A percentile compares a stretch with the other conserved stretches of the same genome.
phyloP scores from a whole-genome alignment of 176 grass and related monocot genomes.

The Areca catechu region DNA sequence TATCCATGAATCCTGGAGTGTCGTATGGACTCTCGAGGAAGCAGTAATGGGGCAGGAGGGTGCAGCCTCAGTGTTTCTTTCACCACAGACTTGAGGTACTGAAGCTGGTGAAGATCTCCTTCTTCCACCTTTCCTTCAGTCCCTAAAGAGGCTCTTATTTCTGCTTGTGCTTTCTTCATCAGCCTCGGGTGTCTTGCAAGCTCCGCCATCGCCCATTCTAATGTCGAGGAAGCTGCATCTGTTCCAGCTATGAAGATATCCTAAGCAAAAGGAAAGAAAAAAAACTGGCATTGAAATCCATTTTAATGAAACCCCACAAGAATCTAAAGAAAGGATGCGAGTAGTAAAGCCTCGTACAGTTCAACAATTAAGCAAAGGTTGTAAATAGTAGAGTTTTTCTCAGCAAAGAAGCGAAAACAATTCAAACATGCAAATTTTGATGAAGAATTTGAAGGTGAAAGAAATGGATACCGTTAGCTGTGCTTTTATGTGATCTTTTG shows the following conservation, averaged over 20 bases:
- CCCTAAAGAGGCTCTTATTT: constrained; percentile 11
- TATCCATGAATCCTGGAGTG: constrained; percentile 20
- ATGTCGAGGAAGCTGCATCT: constrained; percentile 13
- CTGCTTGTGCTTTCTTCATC: constrained; percentile 24
- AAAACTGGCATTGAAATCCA: no score
- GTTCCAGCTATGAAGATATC: constrained; percentile 27
- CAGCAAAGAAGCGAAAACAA: no score
- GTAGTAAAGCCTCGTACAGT: background rate
- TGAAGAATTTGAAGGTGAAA: background rate
- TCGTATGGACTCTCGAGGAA: constrained; percentile 13
- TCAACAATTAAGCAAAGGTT: no score
- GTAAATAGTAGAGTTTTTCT: no score
- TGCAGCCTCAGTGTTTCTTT: no score
- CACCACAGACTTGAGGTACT: no score
- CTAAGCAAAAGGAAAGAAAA: background rate
- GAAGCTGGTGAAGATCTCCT: constrained; percentile 2
- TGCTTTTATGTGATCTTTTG: constrained; percentile 15
- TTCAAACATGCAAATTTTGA: no score
- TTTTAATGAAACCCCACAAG: no score
- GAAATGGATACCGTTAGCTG: constrained; percentile 5
- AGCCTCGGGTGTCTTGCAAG: constrained; percentile 5
- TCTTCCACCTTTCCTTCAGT: constrained; percentile 10
- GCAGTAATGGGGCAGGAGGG: no score
- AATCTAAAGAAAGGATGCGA: no score
- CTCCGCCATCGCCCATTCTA: constrained; percentile 29